Evolutionary conservation across 371 early-diverging fungal genomes (phyloP).

Genomic region (Apophysomyces ossiformis): DNA sequence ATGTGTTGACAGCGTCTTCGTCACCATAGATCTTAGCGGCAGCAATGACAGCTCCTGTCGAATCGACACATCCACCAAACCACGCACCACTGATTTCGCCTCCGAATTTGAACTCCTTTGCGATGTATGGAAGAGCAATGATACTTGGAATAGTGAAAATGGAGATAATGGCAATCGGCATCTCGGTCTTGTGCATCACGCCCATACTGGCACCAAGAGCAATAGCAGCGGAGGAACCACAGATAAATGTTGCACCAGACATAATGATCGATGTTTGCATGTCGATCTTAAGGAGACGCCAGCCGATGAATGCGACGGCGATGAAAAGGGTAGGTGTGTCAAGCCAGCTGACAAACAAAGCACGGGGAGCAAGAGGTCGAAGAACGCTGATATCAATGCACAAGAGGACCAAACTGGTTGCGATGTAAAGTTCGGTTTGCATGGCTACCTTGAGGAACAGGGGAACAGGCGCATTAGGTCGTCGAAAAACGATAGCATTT

Average conservation of each 20-base stretch:
- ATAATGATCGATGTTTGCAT: constrained; percentile 64
- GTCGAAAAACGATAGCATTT: constrained; percentile 42
- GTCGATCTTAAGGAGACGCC: constrained; percentile 58
- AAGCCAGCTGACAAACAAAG: constrained; percentile 67
- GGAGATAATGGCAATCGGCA: constrained; percentile 69
- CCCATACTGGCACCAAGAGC: constrained; percentile 63
- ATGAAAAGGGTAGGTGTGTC: constrained; percentile 65
- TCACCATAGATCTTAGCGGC: constrained; percentile 65
- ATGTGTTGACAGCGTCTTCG: constrained; percentile 56
- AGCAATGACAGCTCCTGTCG: constrained; percentile 73
- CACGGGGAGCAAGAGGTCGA: constrained; percentile 60
- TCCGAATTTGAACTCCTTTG: constrained; percentile 45
- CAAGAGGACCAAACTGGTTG: constrained; percentile 60
- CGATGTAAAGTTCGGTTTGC: constrained; percentile 67
- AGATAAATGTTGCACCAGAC: constrained; percentile 68
- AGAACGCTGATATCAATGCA: constrained; percentile 64
- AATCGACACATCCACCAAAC: constrained; percentile 71
- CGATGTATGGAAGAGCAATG: constrained; percentile 66
- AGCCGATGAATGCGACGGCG: constrained; percentile 56
- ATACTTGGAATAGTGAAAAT: constrained; percentile 71
- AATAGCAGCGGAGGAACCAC: constrained; percentile 69
- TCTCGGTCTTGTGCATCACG: constrained; percentile 58
- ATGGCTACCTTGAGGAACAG: constrained; percentile 62
- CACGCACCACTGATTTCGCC: constrained; percentile 63
- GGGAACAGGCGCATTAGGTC: constrained; percentile 47